Conservation (phyloP, 495 filamentous ascomycete species). For the Hypomontagnella submonticulosa region DNA sequence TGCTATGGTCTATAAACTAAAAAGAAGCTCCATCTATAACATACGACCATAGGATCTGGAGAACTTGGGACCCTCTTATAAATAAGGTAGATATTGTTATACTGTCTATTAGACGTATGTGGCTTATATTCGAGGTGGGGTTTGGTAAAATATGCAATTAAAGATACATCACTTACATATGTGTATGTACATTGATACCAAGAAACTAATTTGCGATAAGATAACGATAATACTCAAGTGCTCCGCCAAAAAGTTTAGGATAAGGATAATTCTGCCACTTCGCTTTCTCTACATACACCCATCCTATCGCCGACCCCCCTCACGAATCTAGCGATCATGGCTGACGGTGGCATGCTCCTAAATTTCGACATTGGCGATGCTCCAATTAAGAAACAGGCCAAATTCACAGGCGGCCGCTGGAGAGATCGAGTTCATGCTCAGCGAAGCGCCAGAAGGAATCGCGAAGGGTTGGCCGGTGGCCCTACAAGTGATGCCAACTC, state of each 20-base stretch:
- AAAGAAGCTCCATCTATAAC: too few species aligned
- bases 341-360: slow-evolving; percentile 93
- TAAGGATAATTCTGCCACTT: slow-evolving; percentile 5
- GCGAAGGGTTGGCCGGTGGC: slow-evolving; percentile 37
- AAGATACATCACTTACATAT: too few species aligned
- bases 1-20: too few species aligned
- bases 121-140: too few species aligned
- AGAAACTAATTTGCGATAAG: too few species aligned
- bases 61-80: too few species aligned
- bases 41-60: too few species aligned
- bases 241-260: slow-evolving; percentile 45
- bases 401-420: slow-evolving; percentile 91
- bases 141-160: too few species aligned
- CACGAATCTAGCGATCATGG: slow-evolving; percentile 66
- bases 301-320: slow-evolving; percentile 15
- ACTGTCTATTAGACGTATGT: too few species aligned
- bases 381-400: slow-evolving; percentile 66
- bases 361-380: slow-evolving; percentile 84
- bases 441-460: slow-evolving; percentile 69
- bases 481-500: slow-evolving; percentile 41
- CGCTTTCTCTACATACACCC: neutral
- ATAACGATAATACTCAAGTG: slow-evolving; percentile 6
- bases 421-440: slow-evolving; percentile 85
- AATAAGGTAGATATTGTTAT: too few species aligned
- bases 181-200: too few species aligned